These are phyloP conservation scores for Eimeria maxima DNA, from an alignment of 169 alveolate genomes.

Conservation along the genomic window DNA sequence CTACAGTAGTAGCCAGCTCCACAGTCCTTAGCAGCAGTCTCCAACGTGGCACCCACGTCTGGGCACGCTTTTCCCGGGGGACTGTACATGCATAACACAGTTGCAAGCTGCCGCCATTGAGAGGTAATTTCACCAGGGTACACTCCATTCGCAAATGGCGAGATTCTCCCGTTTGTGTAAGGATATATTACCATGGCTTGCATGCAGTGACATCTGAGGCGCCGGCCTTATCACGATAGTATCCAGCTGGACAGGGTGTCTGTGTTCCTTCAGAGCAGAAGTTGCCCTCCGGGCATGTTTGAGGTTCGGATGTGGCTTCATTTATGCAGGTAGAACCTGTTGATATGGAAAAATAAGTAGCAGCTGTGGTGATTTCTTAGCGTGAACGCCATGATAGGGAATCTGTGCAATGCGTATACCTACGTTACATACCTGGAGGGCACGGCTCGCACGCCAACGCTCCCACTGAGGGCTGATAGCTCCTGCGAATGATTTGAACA, in stretches of 20 bases:
- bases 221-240: slow-evolving; percentile 19
- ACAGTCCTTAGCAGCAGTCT: neutral
- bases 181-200: slow-evolving; percentile 43
- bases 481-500: slow-evolving; percentile 3
- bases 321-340: slow-evolving; percentile 1
- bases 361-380: neutral
- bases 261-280: slow-evolving; percentile 10
- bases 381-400: neutral
- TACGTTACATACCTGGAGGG: slow-evolving; percentile 31
- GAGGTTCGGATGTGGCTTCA: slow-evolving; percentile 3
- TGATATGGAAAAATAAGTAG: neutral
- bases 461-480: slow-evolving; percentile 50
- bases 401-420: neutral
- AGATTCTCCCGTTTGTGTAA: neutral
- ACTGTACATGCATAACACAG: slow-evolving; percentile 4
- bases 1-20: slow-evolving; percentile 77
- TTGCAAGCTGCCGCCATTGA: neutral
- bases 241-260: slow-evolving; percentile 53
- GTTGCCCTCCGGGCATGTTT: slow-evolving; percentile 42
- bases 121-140: no score
- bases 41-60: neutral
- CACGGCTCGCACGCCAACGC: slow-evolving; percentile 45
- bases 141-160: neutral
- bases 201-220: slow-evolving; percentile 35
- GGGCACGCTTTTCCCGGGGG: slow-evolving; percentile 60